These are phyloP conservation scores for Ensete glaucum DNA, from an alignment of 176 grass and related monocot species.

Conservation along the genomic window DNA sequence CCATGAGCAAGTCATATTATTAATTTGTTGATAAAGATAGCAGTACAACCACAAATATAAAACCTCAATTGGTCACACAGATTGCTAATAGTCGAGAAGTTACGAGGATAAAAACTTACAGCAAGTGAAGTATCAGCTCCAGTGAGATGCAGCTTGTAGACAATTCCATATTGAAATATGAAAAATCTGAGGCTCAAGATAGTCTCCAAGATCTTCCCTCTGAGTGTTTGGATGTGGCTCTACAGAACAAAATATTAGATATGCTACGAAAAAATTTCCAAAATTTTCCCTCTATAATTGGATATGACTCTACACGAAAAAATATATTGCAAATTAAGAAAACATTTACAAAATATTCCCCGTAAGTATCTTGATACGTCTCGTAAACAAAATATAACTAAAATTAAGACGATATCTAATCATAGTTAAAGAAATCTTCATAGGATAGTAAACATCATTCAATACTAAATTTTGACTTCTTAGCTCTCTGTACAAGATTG, in stretches of 20 bases:
- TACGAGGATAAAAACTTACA: slow-evolving; percentile 33
- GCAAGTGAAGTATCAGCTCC: slow-evolving; percentile 60
- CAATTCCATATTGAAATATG: slow-evolving; percentile 90
- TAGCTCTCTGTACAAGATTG: not conserved
- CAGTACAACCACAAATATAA: not conserved
- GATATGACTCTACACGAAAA: slow-evolving; percentile 55
- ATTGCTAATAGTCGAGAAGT: not conserved
- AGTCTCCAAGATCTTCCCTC: slow-evolving; percentile 81
- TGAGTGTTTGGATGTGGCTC: slow-evolving; percentile 68
- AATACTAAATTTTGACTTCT: not conserved
- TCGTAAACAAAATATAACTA: not conserved
- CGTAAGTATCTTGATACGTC: not conserved
- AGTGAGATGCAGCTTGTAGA: slow-evolving; percentile 78
- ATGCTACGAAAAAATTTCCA: not conserved
- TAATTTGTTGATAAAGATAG: not conserved
- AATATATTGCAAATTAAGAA: slow-evolving; percentile 1
- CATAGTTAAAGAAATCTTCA: not conserved
- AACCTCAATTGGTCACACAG: not conserved
- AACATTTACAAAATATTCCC: not conserved
- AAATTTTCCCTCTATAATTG: slow-evolving; percentile 17
- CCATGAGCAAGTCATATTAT: not conserved
- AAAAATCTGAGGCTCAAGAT: slow-evolving; percentile 81
- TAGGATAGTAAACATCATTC: not conserved
- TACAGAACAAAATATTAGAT: slow-evolving; percentile 22
- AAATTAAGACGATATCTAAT: not conserved